Conservation (phyloP, 2,329 filamentous ascomycete genomes). For the Calonectria leucothoes region DNA sequence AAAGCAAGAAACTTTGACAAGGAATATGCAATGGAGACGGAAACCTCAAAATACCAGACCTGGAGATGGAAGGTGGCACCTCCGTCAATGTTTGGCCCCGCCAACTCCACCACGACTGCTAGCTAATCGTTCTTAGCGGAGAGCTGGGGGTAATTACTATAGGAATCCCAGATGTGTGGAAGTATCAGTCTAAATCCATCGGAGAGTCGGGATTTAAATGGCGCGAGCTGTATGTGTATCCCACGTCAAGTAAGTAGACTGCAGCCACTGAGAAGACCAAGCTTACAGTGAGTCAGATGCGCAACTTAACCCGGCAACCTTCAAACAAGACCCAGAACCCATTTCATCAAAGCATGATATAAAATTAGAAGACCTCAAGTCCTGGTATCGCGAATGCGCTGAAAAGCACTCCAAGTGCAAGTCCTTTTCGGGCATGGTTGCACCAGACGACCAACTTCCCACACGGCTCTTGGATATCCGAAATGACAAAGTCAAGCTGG, state of each 20-base stretch:
- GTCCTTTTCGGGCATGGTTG: conserved; percentile 7
- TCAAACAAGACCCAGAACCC: neutral
- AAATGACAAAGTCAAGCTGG: conserved; percentile 11
- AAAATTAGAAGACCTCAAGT: neutral
- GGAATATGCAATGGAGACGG: neutral
- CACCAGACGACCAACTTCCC: conserved; percentile 7
- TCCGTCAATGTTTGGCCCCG: neutral
- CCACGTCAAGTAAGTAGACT: conserved; percentile 15
- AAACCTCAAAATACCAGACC: neutral
- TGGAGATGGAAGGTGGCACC: conserved; percentile 3
- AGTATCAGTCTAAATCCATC: neutral
- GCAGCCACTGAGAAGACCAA: neutral
- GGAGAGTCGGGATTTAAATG: neutral
- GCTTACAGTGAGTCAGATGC: neutral
- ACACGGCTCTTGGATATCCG: conserved; percentile 9
- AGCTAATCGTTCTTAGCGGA: neutral
- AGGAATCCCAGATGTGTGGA: neutral
- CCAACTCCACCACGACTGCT: no score
- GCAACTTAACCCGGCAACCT: neutral
- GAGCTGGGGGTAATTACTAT: neutral
- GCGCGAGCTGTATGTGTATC: conserved; percentile 18
- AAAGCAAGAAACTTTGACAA: conserved; percentile 3
- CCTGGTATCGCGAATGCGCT: conserved; percentile 1
- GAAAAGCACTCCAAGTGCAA: conserved; percentile 15
- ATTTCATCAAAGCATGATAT: conserved; percentile 13